Evolutionary conservation across 306 rosid species (phyloP), one percentile per base, ranked within the genome.

Genomic region (Amphicarpaea edgeworthii): DNA sequence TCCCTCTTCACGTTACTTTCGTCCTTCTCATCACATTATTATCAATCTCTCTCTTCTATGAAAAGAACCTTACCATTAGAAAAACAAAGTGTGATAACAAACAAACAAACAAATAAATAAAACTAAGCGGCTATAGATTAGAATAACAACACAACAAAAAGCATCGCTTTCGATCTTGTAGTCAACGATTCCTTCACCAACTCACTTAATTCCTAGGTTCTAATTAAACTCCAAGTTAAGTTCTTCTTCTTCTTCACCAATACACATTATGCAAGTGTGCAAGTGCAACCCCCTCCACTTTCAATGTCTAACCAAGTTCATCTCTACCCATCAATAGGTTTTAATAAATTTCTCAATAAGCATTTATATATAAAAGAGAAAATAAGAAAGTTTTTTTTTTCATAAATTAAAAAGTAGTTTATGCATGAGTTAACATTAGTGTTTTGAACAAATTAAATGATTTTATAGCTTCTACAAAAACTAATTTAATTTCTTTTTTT

Each of bases 131-230:
- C 42, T 9, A n/a, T n/a, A 72, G 28, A 72, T 68, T 81, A 50
- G 32, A 67, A 68, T 76, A 49, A 54, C 45, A 8, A 19, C 62
- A 70, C 72, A 77, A 73, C 67, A 78, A 70, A 84, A 46, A 40
- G 38, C 81, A 77, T 84, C 86, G 53, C 82, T 86, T 78, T 81
- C 84, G 51, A 62, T 62, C 21, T 66, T 47, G 46, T 23, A 74
- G 92, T 91, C 89, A 88, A 87, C 83, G 85, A 79, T 83, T 81
- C 87, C 81, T 70, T 78, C 85, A 84, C 81, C 86, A 85, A 73
- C 83, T 81, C 85, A 59, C 77, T 85, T n/a, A n/a, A n/a, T n/a
- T 79, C 85, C 76, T 60, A 72, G 85, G 72, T 68, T 72, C 67
- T 58, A n/a, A n/a, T n/a, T n/a, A 38, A 83, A 75, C 67, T 75